phyloP scores from a whole-genome alignment of 352 stramenopile species.

The Pythium dissimile region DNA sequence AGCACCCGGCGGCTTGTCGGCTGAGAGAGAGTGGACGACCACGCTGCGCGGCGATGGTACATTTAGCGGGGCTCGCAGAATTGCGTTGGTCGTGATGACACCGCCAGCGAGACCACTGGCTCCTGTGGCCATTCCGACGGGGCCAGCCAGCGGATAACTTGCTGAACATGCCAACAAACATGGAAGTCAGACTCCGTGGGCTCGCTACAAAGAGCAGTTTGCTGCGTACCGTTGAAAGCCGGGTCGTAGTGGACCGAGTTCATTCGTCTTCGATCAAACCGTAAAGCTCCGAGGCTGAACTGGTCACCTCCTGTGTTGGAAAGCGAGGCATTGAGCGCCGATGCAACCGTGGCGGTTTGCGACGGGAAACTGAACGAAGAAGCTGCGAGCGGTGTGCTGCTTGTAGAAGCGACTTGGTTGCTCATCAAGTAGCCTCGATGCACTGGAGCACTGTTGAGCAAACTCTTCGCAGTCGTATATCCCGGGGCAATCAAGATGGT shows the following conservation, averaged over 20 bases:
- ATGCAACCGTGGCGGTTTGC: slow-evolving; percentile 45
- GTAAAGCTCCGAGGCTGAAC: slow-evolving; percentile 33
- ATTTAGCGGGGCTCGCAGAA: slow-evolving; percentile 33
- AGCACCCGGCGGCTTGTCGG: slow-evolving; percentile 21
- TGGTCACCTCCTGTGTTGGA: slow-evolving; percentile 28
- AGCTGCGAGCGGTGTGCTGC: too few species aligned
- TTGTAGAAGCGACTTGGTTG: slow-evolving; percentile 30
- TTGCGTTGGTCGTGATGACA: slow-evolving; percentile 43
- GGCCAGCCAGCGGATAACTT: slow-evolving; percentile 2
- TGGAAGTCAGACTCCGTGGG: not conserved
- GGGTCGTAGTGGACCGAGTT: slow-evolving; percentile 61
- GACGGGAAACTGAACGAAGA: slow-evolving; percentile 20
- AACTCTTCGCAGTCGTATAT: slow-evolving; percentile 43
- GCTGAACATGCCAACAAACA: not conserved
- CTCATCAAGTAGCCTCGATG: slow-evolving; percentile 16
- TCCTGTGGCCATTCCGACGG: slow-evolving; percentile 20
- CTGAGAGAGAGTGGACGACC: slow-evolving; percentile 39
- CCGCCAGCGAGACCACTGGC: slow-evolving; percentile 14
- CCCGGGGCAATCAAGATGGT: slow-evolving; percentile 43
- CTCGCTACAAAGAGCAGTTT: too few species aligned
- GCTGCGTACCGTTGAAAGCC: slow-evolving; percentile 30
- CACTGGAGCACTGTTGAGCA: slow-evolving; percentile 17
- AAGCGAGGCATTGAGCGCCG: slow-evolving; percentile 30
- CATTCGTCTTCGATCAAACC: slow-evolving; percentile 40
- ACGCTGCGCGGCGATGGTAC: slow-evolving; percentile 11